Conservation (phyloP, 192 early-diverging fungal species). For the Chytriomyces sp. region DNA sequence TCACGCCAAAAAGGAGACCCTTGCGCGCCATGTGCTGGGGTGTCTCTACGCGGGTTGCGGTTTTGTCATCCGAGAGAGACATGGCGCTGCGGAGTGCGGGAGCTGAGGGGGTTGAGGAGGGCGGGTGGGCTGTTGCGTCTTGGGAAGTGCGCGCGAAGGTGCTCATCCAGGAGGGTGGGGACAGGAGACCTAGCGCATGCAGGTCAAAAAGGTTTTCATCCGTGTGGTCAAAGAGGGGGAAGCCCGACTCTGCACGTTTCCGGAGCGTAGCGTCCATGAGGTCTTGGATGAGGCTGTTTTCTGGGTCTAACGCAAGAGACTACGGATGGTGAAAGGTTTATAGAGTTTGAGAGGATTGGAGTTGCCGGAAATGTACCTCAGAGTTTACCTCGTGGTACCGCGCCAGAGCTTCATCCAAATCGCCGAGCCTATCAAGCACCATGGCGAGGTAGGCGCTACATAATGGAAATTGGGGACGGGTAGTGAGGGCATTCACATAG, state of each 20-base stretch:
- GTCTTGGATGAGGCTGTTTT: background rate
- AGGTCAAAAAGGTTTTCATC: no score
- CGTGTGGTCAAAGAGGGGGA: background rate
- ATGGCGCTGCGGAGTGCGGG: background rate
- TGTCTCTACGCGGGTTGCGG: background rate
- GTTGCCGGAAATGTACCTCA: background rate
- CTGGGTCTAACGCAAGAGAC: background rate
- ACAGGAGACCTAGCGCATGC: background rate
- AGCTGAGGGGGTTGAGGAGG: background rate
- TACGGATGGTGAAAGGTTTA: background rate
- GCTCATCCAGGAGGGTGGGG: background rate
- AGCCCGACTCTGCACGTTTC: background rate
- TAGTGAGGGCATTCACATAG: slow-evolving; percentile 41
- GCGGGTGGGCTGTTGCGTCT: background rate
- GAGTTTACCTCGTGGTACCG: slow-evolving; percentile 53
- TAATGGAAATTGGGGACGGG: slow-evolving; percentile 46
- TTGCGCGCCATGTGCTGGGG: background rate
- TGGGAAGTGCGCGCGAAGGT: background rate
- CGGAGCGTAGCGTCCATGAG: background rate
- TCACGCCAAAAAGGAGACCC: background rate
- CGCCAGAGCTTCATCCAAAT: slow-evolving; percentile 53
- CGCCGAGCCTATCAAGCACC: slow-evolving; percentile 58
- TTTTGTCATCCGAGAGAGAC: background rate
- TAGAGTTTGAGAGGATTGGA: background rate
- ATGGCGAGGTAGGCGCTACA: slow-evolving; percentile 56